Evolutionary conservation across 805 yeast species (phyloP), one percentile per base, ranked within the genome.

Genomic region (Metschnikowia borealis): DNA sequence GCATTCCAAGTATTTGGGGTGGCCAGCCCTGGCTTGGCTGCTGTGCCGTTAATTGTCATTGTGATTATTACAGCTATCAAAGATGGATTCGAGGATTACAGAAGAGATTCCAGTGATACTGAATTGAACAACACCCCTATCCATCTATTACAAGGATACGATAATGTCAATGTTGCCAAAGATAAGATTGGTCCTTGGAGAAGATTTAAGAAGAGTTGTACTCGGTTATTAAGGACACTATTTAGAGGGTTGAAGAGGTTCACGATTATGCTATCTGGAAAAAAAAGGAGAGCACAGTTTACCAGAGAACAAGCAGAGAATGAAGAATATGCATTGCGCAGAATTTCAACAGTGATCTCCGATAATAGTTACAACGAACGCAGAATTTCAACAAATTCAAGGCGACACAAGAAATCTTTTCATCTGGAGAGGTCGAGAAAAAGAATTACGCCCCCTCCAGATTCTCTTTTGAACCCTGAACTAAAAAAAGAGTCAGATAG

Each of bases 71-170:
- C 95, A 1, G 91, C 89, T 0, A 72, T 85, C 51, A 85, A 85
- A 59, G 95, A 87, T 68, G 94, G 89, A 1, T 69, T 87, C 40
- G 95, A 87, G 66, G 95, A 87, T 65, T 85, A 88, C 8, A 74
- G 89, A 65, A 77, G 95, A 68, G 83, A 89, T 0, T 72, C 77
- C 2, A 69, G 83, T 38, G 95, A 87, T 67, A 67, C 84, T 63
- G 89, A 87, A 65, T 81, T 87, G 35, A 87, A 87, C 64, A 84
- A 83, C 60, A 77, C 85, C 2, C 75, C 81, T 15, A 79, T 85
- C 11, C 86, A 82, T 61, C 60, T 81, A 26, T 65, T 87, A 43
- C 57, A 63, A 8, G 83, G 86, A 10, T 57, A 82, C 45, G 62
- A 66, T 5, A 87, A 87, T 64, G 75, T 74, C 13, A 87, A 87